Conservation (phyloP, 75 land plant species). For the Selaginella moellendorffii region DNA sequence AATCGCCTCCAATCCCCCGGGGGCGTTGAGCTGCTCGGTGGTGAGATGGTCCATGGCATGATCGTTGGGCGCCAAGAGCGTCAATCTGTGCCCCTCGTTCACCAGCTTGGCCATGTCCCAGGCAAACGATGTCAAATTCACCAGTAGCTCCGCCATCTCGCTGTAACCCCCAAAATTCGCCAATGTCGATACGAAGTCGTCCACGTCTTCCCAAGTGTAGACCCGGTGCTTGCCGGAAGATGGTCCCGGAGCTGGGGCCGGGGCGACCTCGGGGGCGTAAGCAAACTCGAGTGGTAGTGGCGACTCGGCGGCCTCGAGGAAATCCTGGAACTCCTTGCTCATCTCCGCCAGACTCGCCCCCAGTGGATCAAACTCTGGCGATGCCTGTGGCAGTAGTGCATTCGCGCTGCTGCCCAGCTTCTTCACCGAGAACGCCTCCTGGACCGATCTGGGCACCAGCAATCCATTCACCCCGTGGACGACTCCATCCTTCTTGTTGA, state of each 20-base stretch:
- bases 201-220: background rate
- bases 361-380: background rate
- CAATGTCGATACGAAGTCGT: background rate
- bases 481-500: background rate
- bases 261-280: background rate
- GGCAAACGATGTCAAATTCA: conserved; percentile 4
- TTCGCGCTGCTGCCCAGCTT: background rate
- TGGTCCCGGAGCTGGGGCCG: background rate
- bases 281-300: background rate
- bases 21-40: background rate
- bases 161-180: background rate
- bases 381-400: background rate
- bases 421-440: background rate
- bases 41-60: background rate
- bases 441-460: background rate
- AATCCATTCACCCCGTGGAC: conserved; percentile 8
- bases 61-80: conserved; percentile 1
- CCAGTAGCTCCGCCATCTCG: conserved; percentile 6
- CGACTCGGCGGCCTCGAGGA: background rate
- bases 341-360: background rate
- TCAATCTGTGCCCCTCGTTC: conserved; percentile 8
- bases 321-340: background rate
- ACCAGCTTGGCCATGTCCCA: conserved; percentile 5
- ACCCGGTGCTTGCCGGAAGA: background rate
- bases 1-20: conserved; percentile 3